phyloP scores from a whole-genome alignment of 805 yeast genomes.

The Metschnikowia amazonensis region DNA sequence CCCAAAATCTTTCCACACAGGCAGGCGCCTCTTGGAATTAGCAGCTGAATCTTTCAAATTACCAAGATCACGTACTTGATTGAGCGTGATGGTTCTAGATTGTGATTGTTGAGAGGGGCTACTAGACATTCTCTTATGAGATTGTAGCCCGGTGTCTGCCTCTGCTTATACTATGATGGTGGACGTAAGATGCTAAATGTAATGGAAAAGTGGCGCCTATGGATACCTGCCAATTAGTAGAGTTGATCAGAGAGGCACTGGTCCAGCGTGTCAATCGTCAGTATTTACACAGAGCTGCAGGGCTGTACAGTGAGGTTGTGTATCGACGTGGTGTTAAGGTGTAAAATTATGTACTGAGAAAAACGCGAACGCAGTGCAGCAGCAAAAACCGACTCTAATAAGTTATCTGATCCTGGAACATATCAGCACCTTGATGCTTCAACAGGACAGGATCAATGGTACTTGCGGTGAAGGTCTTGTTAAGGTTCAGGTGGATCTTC shows the following conservation, averaged over 20 bases:
- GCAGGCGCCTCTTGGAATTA: slow-evolving; percentile 13
- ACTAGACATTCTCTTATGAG: slow-evolving; percentile 15
- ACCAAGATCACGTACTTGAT: slow-evolving; percentile 16
- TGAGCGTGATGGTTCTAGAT: slow-evolving; percentile 16
- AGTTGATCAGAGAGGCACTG: neutral
- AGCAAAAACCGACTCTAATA: neutral
- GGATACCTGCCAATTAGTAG: neutral
- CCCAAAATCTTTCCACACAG: slow-evolving; percentile 45
- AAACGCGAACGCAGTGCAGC: neutral
- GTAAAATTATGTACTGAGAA: slow-evolving; percentile 2
- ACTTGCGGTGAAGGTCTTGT: slow-evolving; percentile 15
- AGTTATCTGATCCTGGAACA: neutral
- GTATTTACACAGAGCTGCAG: slow-evolving; percentile 2
- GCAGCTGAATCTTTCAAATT: slow-evolving; percentile 4
- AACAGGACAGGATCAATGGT: slow-evolving; percentile 14
- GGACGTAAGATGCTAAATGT: neutral
- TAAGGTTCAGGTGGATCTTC: slow-evolving; percentile 21
- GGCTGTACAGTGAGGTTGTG: neutral
- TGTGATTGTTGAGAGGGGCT: slow-evolving; percentile 10
- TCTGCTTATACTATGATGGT: neutral
- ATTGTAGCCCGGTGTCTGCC: slow-evolving; percentile 4
- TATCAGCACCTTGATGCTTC: slow-evolving; percentile 11
- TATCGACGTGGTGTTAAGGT: slow-evolving; percentile 4
- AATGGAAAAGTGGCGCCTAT: neutral
- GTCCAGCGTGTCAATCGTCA: slow-evolving; percentile 2